phyloP scores from a whole-genome alignment of 1,284 basidiomycete genomes.

The Ustilago bromivora region DNA sequence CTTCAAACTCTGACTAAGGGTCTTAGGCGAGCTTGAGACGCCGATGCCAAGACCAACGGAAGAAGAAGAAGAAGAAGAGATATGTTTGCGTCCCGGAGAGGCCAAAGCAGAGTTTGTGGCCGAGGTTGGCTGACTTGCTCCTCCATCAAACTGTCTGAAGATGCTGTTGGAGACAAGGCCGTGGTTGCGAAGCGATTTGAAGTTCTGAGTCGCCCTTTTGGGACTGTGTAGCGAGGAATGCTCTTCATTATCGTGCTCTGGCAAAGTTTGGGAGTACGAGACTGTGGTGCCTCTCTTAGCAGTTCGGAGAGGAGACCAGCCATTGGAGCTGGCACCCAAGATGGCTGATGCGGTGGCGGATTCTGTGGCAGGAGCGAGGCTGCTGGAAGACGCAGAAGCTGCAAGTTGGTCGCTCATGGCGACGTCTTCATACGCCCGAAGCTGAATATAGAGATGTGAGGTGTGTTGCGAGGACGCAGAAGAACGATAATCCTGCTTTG shows the following conservation, averaged over 20 bases:
- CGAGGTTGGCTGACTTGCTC: constrained; percentile 15
- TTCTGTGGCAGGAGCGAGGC: constrained; percentile 27
- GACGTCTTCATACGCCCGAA: not conserved
- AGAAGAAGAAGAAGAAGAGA: constrained; percentile 14
- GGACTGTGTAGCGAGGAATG: constrained; percentile 51
- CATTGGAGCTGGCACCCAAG: constrained; percentile 58
- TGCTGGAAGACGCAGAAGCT: constrained; percentile 18
- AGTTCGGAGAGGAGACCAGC: constrained; percentile 59
- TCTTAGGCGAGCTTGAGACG: constrained; percentile 28
- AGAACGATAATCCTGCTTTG: too few species aligned
- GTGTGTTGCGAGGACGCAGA: not conserved
- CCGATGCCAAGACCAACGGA: constrained; percentile 62
- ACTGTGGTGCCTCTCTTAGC: constrained; percentile 33
- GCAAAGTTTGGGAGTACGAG: constrained; percentile 32
- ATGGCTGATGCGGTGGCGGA: constrained; percentile 56
- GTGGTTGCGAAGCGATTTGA: constrained; percentile 55
- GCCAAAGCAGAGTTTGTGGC: constrained; percentile 27
- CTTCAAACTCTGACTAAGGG: constrained; percentile 17
- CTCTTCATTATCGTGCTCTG: constrained; percentile 32
- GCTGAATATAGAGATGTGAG: not conserved
- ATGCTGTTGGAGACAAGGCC: constrained; percentile 64
- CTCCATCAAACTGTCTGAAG: constrained; percentile 52
- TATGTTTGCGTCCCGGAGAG: constrained; percentile 18
- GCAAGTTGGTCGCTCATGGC: constrained; percentile 34
- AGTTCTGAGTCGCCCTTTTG: constrained; percentile 47